A percentile compares a stretch with the other conserved stretches of the same genome.
These are phyloP conservation scores for Wickerhamiella spandovensis DNA, from an alignment of 805 yeast genomes.

Conservation along the genomic window DNA sequence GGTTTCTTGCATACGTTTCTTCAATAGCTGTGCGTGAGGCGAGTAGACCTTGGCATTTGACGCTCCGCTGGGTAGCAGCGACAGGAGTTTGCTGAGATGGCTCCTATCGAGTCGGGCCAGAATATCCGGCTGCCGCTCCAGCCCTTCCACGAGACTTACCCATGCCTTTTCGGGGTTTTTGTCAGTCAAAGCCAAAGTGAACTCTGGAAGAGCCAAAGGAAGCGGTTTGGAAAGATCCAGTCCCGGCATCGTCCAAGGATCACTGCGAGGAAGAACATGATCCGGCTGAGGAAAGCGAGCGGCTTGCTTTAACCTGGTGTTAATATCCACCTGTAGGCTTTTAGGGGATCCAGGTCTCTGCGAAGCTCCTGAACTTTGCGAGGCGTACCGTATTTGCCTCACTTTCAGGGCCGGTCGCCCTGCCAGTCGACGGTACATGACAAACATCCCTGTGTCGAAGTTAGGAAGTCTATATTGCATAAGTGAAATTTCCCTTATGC, in stretches of 20 bases:
- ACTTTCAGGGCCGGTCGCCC: background rate
- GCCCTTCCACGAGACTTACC: background rate
- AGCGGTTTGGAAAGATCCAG: background rate
- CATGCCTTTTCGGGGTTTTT: constrained; percentile 6
- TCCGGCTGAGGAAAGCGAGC: background rate
- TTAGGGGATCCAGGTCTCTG: too few species aligned
- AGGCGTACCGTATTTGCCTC: background rate
- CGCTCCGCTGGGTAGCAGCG: constrained; percentile 13
- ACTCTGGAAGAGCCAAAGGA: background rate
- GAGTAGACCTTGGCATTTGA: constrained; percentile 11
- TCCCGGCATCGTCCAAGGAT: constrained; percentile 1
- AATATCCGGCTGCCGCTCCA: background rate
- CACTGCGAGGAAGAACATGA: constrained; percentile 1
- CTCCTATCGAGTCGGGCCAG: background rate
- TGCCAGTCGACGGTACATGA: background rate
- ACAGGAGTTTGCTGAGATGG: constrained; percentile 2
- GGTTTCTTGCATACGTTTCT: constrained; percentile 10
- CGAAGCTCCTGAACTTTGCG: background rate
- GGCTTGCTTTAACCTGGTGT: background rate
- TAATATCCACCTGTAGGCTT: background rate
- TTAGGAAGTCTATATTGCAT: background rate
- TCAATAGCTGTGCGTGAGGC: constrained; percentile 16
- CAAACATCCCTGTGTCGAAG: background rate
- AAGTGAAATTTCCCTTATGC: background rate
- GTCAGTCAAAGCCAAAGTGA: constrained; percentile 5